A percentile compares a stretch with the other conserved stretches of the same genome.
Evolutionary conservation across 371 early-diverging fungal genomes (phyloP).

Genomic region (Lichtheimia hyalospora): DNA sequence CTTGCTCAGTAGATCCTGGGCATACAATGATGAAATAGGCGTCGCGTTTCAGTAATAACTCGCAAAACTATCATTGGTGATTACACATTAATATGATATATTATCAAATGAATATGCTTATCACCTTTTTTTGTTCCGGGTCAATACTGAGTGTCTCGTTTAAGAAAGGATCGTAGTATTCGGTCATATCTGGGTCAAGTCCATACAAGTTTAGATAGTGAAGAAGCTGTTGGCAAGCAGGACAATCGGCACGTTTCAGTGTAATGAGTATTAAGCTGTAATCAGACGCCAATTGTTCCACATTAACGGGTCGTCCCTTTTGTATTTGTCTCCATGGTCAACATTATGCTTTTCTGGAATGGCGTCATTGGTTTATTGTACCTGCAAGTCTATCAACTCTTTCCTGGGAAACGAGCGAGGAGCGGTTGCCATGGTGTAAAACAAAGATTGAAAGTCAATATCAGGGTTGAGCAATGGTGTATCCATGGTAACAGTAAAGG

Average conservation of each 20-base stretch:
- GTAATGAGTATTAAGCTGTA: constrained; percentile 38
- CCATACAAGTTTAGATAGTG: constrained; percentile 42
- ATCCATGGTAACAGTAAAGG: not conserved
- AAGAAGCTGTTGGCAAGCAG: constrained; percentile 38
- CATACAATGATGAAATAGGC: constrained; percentile 45
- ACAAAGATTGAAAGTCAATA: not conserved
- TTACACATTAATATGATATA: not conserved
- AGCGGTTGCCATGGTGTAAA: constrained; percentile 41
- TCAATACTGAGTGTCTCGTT: constrained; percentile 17
- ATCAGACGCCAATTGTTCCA: constrained; percentile 21
- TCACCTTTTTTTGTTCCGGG: constrained; percentile 25
- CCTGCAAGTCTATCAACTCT: constrained; percentile 29
- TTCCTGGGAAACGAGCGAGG: constrained; percentile 34
- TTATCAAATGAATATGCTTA: not conserved
- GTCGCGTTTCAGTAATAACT: constrained; percentile 31
- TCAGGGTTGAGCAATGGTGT: not conserved
- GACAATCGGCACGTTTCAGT: constrained; percentile 29
- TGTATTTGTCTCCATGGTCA: not conserved
- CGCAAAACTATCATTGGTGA: constrained; percentile 27
- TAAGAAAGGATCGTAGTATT: constrained; percentile 35
- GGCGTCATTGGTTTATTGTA: constrained; percentile 9
- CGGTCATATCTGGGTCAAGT: constrained; percentile 19
- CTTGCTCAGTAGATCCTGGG: constrained; percentile 29
- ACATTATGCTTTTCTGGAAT: not conserved
- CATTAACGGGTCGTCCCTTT: constrained; percentile 31